phyloP scores from a whole-genome alignment of 106 monocot species.

The Dendrobium catenatum region DNA sequence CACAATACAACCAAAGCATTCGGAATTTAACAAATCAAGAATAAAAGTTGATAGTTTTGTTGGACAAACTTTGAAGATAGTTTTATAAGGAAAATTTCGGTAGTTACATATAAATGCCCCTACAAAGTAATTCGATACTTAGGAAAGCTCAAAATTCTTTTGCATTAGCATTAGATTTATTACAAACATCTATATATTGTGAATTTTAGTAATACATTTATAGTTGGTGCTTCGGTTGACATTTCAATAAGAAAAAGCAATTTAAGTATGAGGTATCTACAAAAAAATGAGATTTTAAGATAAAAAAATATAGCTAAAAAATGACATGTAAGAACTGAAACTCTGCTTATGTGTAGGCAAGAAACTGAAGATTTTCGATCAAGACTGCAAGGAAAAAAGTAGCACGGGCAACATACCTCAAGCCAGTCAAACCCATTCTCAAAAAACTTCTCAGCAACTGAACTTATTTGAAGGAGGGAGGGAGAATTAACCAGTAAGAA shows the following conservation, averaged over 20 bases:
- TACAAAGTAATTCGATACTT: neutral
- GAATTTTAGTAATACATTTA: neutral
- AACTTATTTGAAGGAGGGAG: neutral
- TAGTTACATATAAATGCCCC: too few species aligned
- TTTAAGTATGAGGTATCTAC: neutral
- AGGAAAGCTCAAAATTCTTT: neutral
- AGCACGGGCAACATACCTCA: neutral
- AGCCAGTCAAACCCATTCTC: slow-evolving; percentile 1
- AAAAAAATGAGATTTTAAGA: neutral
- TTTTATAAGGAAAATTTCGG: too few species aligned
- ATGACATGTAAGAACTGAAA: neutral
- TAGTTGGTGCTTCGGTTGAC: neutral
- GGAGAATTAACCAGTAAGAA: neutral
- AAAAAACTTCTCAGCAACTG: neutral
- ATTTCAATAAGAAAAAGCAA: neutral
- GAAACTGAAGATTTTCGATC: neutral
- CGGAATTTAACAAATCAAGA: neutral
- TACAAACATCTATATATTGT: neutral
- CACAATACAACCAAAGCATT: neutral
- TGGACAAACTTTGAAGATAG: too few species aligned
- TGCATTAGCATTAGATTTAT: neutral
- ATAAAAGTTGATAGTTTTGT: too few species aligned
- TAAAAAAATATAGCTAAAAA: neutral
- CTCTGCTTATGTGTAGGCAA: neutral
- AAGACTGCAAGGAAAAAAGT: neutral